Evolutionary conservation across 2,329 filamentous ascomycete genomes (phyloP).

Genomic region (Xylogone sp.): DNA sequence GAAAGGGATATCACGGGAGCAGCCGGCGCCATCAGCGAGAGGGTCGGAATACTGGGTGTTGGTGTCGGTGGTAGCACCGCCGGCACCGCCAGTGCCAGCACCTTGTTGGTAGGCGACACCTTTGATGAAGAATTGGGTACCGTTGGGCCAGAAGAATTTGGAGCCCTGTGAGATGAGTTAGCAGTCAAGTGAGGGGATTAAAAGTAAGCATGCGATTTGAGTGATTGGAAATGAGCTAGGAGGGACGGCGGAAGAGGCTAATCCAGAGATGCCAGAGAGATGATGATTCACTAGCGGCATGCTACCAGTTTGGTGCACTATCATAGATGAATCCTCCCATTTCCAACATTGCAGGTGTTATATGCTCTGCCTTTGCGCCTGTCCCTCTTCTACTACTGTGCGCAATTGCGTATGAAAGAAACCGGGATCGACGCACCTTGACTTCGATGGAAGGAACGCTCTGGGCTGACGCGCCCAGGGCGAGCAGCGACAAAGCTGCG

Average conservation of each 20-base stretch:
- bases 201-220: too few species aligned
- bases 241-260: too few species aligned
- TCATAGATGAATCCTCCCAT: too few species aligned
- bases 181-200: background rate
- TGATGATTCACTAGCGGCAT: too few species aligned
- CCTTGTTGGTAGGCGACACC: slow-evolving; percentile 95
- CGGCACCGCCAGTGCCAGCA: slow-evolving; percentile 44
- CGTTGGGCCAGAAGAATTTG: slow-evolving; percentile 40
- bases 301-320: too few species aligned
- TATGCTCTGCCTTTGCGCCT: too few species aligned
- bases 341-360: too few species aligned
- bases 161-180: slow-evolving; percentile 16
- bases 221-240: too few species aligned
- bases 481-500: background rate
- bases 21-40: slow-evolving; percentile 64
- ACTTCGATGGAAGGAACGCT: background rate
- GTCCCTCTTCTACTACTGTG: too few species aligned
- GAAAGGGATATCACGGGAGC: slow-evolving; percentile 81
- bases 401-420: too few species aligned
- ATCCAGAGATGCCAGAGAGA: too few species aligned
- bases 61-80: slow-evolving; percentile 42
- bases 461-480: background rate
- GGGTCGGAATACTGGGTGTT: slow-evolving; percentile 69
- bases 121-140: slow-evolving; percentile 86
- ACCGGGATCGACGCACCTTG: background rate